Evolutionary conservation across 805 yeast species (phyloP).

Genomic region (Priceomyces castillae): DNA sequence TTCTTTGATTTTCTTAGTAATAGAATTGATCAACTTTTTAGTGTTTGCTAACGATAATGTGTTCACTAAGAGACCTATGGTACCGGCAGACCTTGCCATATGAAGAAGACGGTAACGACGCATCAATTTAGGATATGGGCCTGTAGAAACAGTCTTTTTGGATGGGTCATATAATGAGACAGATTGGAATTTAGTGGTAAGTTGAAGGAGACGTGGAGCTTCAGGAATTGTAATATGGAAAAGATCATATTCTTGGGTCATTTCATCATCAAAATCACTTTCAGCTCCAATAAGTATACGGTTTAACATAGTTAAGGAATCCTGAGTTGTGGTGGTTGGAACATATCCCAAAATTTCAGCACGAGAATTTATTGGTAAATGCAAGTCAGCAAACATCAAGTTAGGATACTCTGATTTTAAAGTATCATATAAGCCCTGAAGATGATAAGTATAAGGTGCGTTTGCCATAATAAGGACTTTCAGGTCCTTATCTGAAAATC

Average conservation of each 20-base stretch:
- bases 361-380: conserved; percentile 21
- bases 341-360: conserved; percentile 44
- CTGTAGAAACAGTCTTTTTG: conserved; percentile 33
- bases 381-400: conserved; percentile 32
- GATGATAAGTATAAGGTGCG: conserved; percentile 56
- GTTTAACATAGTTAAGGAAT: conserved; percentile 12
- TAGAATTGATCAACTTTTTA: conserved; percentile 57
- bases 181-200: conserved; percentile 66
- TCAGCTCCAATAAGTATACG: conserved; percentile 17
- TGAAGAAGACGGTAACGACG: conserved; percentile 85
- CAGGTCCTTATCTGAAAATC: conserved; percentile 36
- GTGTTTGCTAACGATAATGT: conserved; percentile 82
- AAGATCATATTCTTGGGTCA: conserved; percentile 47
- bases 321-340: conserved; percentile 13
- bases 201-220: conserved; percentile 70
- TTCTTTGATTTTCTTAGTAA: conserved; percentile 57
- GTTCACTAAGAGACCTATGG: conserved; percentile 87
- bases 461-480: conserved; percentile 71
- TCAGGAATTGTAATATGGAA: conserved; percentile 75
- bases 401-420: conserved; percentile 32
- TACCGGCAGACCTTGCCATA: conserved; percentile 85
- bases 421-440: conserved; percentile 36
- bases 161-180: conserved; percentile 51
- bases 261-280: conserved; percentile 24
- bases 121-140: conserved; percentile 78